These are phyloP conservation scores for Haplosporangium sp. DNA, from an alignment of 371 early-diverging fungal species.

Conservation along the genomic window DNA sequence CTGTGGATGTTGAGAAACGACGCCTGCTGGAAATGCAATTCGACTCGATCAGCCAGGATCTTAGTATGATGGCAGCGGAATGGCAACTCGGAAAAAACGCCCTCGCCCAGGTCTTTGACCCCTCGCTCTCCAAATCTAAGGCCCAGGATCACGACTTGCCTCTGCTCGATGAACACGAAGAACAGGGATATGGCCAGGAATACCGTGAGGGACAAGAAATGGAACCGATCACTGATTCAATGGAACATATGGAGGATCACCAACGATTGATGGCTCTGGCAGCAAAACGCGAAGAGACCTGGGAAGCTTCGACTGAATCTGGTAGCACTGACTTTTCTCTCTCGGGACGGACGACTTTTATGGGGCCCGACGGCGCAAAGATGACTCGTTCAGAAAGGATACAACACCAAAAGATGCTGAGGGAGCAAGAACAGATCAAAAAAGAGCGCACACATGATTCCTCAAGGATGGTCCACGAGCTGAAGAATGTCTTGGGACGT, in stretches of 20 bases:
- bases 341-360: constrained; percentile 6
- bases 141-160: constrained; percentile 1
- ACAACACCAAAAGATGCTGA: constrained; percentile 60
- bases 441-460: constrained; percentile 26
- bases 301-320: constrained; percentile 57
- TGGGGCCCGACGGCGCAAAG: constrained; percentile 34
- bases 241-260: constrained; percentile 53
- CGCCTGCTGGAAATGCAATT: constrained; percentile 51
- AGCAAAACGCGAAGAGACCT: constrained; percentile 51
- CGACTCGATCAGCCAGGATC: constrained; percentile 56
- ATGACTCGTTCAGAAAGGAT: constrained; percentile 72
- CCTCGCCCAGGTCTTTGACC: constrained; percentile 47
- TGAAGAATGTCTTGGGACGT: constrained; percentile 69
- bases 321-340: constrained; percentile 7
- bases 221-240: constrained; percentile 36
- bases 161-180: neutral
- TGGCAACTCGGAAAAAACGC: constrained; percentile 58
- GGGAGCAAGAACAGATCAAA: constrained; percentile 60
- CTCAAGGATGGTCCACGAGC: constrained; percentile 68
- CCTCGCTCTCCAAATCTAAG: constrained; percentile 8
- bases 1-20: constrained; percentile 40
- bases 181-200: neutral
- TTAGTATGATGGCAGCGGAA: constrained; percentile 55
- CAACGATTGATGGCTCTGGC: constrained; percentile 43
- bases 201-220: neutral